Evolutionary conservation across 305 asterid species (phyloP).

Genomic region (Plantago lanceolata): DNA sequence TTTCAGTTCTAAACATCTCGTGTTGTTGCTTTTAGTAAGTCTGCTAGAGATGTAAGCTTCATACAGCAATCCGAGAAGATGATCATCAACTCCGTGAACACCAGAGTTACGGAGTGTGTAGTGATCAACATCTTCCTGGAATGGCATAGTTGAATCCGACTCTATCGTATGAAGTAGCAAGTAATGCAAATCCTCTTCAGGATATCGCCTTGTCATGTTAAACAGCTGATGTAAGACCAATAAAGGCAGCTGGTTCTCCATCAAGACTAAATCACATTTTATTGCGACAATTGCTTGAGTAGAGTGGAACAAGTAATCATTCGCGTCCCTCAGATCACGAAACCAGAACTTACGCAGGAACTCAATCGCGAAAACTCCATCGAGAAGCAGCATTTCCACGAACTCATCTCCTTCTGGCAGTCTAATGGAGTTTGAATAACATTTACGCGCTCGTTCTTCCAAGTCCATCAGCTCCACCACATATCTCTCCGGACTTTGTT

Average conservation of each 20-base stretch:
- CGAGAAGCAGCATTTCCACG: conserved; percentile 18
- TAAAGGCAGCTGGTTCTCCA: conserved; percentile 40
- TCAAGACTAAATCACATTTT: conserved; percentile 27
- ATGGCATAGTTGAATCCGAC: conserved; percentile 1
- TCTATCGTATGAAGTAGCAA: conserved; percentile 5
- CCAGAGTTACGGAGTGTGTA: background rate
- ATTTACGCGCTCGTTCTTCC: conserved; percentile 13
- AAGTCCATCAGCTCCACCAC: background rate
- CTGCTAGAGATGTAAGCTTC: background rate
- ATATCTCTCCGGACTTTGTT: background rate
- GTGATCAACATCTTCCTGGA: conserved; percentile 1
- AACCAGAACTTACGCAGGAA: background rate
- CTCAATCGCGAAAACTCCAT: conserved; percentile 22
- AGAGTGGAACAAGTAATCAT: conserved; percentile 21
- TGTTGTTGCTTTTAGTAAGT: background rate
- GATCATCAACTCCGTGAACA: background rate
- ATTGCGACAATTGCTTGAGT: conserved; percentile 22
- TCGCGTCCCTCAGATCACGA: background rate
- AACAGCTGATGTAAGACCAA: conserved; percentile 27
- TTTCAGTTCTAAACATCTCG: background rate
- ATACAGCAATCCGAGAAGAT: conserved; percentile 5
- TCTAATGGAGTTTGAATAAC: conserved; percentile 7
- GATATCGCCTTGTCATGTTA: conserved; percentile 26
- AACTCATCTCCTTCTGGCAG: background rate
- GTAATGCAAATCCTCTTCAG: conserved; percentile 19